Conservation (phyloP, 2,329 filamentous ascomycete species). For the Aspergillus sp. region DNA sequence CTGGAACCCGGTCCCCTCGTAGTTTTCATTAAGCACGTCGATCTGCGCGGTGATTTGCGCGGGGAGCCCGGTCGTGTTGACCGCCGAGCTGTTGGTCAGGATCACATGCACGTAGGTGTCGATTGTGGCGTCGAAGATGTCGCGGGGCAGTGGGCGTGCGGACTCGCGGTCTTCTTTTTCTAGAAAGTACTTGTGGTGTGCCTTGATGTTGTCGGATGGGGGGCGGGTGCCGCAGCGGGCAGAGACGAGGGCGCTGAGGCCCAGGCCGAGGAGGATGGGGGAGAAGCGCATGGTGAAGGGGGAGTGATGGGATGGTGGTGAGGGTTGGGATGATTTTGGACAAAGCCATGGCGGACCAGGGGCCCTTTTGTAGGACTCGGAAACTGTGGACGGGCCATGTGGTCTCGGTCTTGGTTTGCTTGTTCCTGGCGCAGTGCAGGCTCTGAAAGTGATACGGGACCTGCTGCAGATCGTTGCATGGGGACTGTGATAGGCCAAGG, state of each 20-base stretch:
- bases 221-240: conserved; percentile 9
- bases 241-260: conserved; percentile 3
- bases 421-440: not conserved
- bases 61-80: not conserved
- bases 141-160: not conserved
- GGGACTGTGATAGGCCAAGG: not conserved
- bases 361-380: not conserved
- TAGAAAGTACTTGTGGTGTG: conserved; percentile 2
- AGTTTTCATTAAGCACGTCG: conserved; percentile 7
- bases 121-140: conserved; percentile 5
- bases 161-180: conserved; percentile 2
- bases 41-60: conserved; percentile 9
- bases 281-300: conserved; percentile 7
- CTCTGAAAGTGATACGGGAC: not conserved
- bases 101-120: conserved; percentile 17
- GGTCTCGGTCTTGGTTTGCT: no score
- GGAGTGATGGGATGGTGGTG: not conserved
- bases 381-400: not conserved
- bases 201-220: not conserved
- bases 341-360: not conserved
- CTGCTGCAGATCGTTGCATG: not conserved
- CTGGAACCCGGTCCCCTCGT: conserved; percentile 9
- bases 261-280: conserved; percentile 3
- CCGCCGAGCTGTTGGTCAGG: not conserved
- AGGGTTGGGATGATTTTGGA: not conserved